Base-by-base conservation (phyloP, 2,329 filamentous ascomycete species). In the Blastomyces gilchristii region DNA sequence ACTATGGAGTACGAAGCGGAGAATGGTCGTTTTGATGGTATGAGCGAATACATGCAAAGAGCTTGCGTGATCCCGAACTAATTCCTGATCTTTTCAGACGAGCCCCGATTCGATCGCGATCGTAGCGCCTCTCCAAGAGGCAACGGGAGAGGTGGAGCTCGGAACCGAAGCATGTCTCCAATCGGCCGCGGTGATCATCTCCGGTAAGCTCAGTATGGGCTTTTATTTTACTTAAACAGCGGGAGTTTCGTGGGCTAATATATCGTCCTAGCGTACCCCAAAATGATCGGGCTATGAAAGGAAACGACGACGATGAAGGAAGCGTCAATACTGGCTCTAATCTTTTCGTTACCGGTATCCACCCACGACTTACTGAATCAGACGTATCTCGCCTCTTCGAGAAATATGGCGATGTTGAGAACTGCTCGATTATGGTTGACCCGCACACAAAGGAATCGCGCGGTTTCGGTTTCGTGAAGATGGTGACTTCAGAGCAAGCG, bases 401-500 rank as follows among this genome's bases (percentile, higher is more conserved):
- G 80, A 99, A 97, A 80, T 97, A 97, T 73, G 94, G 94, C 70
- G 91, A 96, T 75, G 94, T 99, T 61, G 93, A 97, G 80, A 97
- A 95, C 80, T 97, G 93, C 81, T 95, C 97, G 77, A 99, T 99
- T 80, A 99, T 99, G 94, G 87, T 93, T 73, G 94, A 99, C 74
- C 94, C 94, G 66, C 94, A 99, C 78, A 95, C 90, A 73, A 96
- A 96, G 80, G 94, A 99, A 79, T 97, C 93, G 70, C 94, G 94
- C 78, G 94, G 94, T 69, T 99, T 99, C 69, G 94, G 94, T 63
- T 99, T 99, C 80, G 94, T 99, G 76, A 97, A 99, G 82, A 97
- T 99, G 93, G 87, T 91, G 65, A 95, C 91, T 64, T 85, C 90
- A 58, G 93, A 97, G 63, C 90, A 96, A 78, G 94, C 94, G 67